A percentile compares a stretch with the other conserved stretches of the same genome.
phyloP scores from a whole-genome alignment of 1,139 yeast genomes.

The Zygoascus hellenicus region DNA sequence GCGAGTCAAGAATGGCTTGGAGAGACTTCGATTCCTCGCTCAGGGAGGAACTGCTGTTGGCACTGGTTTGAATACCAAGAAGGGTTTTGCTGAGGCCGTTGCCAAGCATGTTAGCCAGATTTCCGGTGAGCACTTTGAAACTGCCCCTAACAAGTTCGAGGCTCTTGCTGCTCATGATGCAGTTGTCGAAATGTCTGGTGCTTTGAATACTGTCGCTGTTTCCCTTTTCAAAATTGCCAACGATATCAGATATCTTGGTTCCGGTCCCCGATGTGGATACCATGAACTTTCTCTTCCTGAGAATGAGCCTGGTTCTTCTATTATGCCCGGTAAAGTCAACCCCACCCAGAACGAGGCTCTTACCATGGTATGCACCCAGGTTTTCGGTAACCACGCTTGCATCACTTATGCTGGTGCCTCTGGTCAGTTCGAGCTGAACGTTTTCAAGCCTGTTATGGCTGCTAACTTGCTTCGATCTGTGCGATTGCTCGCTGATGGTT shows the following conservation, averaged over 20 bases:
- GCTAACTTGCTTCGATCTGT: constrained; percentile 82
- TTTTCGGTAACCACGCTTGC: constrained; percentile 91
- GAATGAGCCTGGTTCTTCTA: constrained; percentile 98
- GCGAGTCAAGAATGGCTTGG: constrained; percentile 72
- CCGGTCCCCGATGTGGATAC: constrained; percentile 99
- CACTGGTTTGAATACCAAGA: constrained; percentile 90
- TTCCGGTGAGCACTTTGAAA: constrained; percentile 81
- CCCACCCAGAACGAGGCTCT: constrained; percentile 99
- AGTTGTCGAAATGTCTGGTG: constrained; percentile 94
- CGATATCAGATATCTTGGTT: constrained; percentile 95
- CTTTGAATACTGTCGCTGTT: constrained; percentile 84
- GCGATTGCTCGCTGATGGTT: constrained; percentile 84
- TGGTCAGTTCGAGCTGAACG: constrained; percentile 97
- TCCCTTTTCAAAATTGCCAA: constrained; percentile 94
- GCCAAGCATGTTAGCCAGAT: constrained; percentile 73
- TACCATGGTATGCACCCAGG: constrained; percentile 97
- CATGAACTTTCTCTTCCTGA: constrained; percentile 94
- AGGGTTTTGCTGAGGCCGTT: constrained; percentile 80
- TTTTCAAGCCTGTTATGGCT: constrained; percentile 94
- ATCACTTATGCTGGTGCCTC: constrained; percentile 97
- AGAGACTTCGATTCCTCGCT: constrained; percentile 74
- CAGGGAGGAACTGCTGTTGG: constrained; percentile 99
- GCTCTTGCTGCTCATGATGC: constrained; percentile 99
- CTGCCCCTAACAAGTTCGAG: constrained; percentile 98
- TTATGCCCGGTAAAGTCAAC: constrained; percentile 99